Evolutionary conservation across 1,139 yeast genomes (phyloP).

Genomic region (Pichia kudriavzevii): DNA sequence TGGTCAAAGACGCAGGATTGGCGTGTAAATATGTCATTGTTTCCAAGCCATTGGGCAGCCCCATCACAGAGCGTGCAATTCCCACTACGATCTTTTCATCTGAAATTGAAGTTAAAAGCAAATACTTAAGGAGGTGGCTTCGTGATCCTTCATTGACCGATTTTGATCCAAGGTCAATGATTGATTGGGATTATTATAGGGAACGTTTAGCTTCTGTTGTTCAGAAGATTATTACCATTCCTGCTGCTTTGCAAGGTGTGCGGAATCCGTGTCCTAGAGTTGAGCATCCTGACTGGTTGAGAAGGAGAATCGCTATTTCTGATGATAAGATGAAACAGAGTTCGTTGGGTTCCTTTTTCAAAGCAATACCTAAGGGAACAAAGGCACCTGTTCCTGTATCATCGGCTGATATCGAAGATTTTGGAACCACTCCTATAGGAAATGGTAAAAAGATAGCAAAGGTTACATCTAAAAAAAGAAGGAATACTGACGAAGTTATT

Average conservation of each 20-base stretch:
- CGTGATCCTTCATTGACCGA: slow-evolving; percentile 70
- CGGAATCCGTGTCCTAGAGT: slow-evolving; percentile 95
- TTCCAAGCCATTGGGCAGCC: slow-evolving; percentile 73
- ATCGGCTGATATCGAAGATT: slow-evolving; percentile 68
- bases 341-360: slow-evolving; percentile 53
- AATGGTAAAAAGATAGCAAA: slow-evolving; percentile 26
- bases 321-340: slow-evolving; percentile 70
- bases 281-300: slow-evolving; percentile 91
- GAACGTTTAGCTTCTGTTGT: slow-evolving; percentile 90
- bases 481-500: slow-evolving; percentile 27
- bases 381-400: slow-evolving; percentile 29
- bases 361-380: slow-evolving; percentile 29
- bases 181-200: slow-evolving; percentile 91
- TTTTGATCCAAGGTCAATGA: slow-evolving; percentile 80
- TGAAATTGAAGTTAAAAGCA: slow-evolving; percentile 50
- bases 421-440: slow-evolving; percentile 33
- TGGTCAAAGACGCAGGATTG: slow-evolving; percentile 94
- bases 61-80: slow-evolving; percentile 92
- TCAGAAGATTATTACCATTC: slow-evolving; percentile 91
- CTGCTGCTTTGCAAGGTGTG: slow-evolving; percentile 89
- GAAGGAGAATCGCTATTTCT: slow-evolving; percentile 48
- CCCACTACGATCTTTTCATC: slow-evolving; percentile 96
- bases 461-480: slow-evolving; percentile 40
- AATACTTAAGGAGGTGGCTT: slow-evolving; percentile 79
- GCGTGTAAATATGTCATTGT: slow-evolving; percentile 94